Base-by-base conservation (phyloP, 345 rosid species). In the Erucastrum elatum region DNA sequence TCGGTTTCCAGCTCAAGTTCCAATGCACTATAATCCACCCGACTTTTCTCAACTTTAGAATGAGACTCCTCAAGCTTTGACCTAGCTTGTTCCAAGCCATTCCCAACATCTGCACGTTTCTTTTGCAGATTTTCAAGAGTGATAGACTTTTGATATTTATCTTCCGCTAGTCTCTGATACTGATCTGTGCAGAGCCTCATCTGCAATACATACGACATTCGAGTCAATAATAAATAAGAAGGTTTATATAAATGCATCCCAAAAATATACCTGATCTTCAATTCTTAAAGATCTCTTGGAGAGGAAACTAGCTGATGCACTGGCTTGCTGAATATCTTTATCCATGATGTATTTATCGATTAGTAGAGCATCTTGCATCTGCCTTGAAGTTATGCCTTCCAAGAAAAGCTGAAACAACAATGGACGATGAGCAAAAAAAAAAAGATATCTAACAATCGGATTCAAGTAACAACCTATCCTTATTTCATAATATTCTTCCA, bases 301-400 rank as follows among this genome's bases (percentile, higher is more conserved):
- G 60, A 82, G 88, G 77, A 91, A 88, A 68, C 88, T 91, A 30
- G 87, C 82, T 77, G 89, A 85, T 67, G 88, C 74, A 84, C 81
- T 87, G 63, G 90, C 92, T 80, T 83, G 93, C 78, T 91, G 96
- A 80, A 88, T 86, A 78, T 90, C 90, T 82, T 83, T 91, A 62
- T 85, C 91, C 84, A 88, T 85, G 15, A 77, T 84, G 68, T 64
- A 74, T 64, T 88, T 96, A 66, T 90, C 96, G 56, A 87, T 84
- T 25, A 76, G 82, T 34, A 90, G 80, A 71, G 91, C 76, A 79
- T 87, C 91, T 75, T 78, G 91, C 83, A 85, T 77, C 82, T 96
- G 97, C 76, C 88, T 93, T 30, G 98, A 91, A 61, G 80, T 84
- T 65, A 88, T 79, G 68, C 95, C 91, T 82, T 96, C 99, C 83